Evolutionary conservation across 768 basidiomycete genomes (phyloP).

Genomic region (Hortiboletus flavorubellus): DNA sequence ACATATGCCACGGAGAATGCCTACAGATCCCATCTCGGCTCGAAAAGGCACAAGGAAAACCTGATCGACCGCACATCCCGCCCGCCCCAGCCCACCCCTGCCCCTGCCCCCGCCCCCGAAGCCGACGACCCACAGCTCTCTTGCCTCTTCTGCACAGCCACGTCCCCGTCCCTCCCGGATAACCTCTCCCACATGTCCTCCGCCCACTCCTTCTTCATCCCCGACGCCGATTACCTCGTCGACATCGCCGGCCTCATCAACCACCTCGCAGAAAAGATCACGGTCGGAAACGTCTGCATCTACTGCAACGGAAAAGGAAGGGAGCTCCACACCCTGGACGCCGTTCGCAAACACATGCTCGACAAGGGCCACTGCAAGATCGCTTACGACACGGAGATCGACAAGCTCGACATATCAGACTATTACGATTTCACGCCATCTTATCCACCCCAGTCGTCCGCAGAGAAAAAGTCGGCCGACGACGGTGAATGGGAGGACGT

Average conservation of each 20-base stretch:
- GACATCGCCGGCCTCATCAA: conserved; percentile 78
- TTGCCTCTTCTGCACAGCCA: conserved; percentile 83
- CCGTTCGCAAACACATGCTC: conserved; percentile 91
- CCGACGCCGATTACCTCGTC: conserved; percentile 86
- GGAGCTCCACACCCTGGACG: conserved; percentile 81
- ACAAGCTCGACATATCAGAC: conserved; percentile 85
- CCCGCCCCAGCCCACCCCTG: background rate
- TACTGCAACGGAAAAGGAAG: conserved; percentile 81
- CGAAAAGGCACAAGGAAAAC: conserved; percentile 85
- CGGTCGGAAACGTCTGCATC: conserved; percentile 90
- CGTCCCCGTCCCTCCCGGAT: conserved; percentile 49
- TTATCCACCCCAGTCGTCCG: conserved; percentile 53
- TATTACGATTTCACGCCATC: conserved; percentile 89
- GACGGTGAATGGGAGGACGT: conserved; percentile 40
- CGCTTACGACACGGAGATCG: conserved; percentile 76
- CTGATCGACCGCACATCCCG: conserved; percentile 47
- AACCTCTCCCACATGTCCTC: conserved; percentile 86
- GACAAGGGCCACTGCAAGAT: conserved; percentile 98
- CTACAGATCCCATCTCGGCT: conserved; percentile 81
- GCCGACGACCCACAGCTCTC: conserved; percentile 34
- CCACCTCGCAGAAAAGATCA: conserved; percentile 91
- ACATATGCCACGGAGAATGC: conserved; percentile 91
- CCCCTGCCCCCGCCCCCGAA: background rate
- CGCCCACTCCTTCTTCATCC: conserved; percentile 92
- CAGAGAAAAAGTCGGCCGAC: background rate